phyloP scores from a whole-genome alignment of 2,329 filamentous ascomycete genomes.

The Alternaria ventricosa region DNA sequence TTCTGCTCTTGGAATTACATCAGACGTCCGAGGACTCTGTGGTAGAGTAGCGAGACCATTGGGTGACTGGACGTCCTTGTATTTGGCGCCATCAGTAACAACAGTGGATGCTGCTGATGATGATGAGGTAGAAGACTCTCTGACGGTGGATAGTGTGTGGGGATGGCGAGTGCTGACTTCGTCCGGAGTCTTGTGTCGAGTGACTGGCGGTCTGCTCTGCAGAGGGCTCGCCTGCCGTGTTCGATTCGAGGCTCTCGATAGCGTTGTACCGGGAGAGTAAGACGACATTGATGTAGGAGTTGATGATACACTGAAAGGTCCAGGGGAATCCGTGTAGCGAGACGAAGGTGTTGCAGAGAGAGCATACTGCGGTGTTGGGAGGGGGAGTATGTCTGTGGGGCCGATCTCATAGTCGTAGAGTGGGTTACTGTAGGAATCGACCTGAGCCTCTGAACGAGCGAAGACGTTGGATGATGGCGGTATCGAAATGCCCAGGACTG shows the following conservation, averaged over 20 bases:
- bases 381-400: slow-evolving; percentile 70
- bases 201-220: slow-evolving; percentile 65
- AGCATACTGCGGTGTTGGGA: slow-evolving; percentile 69
- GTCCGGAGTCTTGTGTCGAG: slow-evolving; percentile 63
- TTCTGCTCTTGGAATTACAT: neutral
- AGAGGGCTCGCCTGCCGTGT: slow-evolving; percentile 63
- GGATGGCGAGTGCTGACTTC: slow-evolving; percentile 57
- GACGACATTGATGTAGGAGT: slow-evolving; percentile 81
- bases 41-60: slow-evolving; percentile 47
- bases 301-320: slow-evolving; percentile 76
- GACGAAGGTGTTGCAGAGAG: slow-evolving; percentile 77
- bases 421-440: slow-evolving; percentile 30
- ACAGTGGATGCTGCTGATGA: slow-evolving; percentile 75
- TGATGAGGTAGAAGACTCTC: slow-evolving; percentile 74
- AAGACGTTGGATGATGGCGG: slow-evolving; percentile 44
- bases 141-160: slow-evolving; percentile 68
- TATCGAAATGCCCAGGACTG: slow-evolving; percentile 53
- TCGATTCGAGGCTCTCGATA: slow-evolving; percentile 54
- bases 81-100: slow-evolving; percentile 58
- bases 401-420: slow-evolving; percentile 56
- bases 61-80: slow-evolving; percentile 49
- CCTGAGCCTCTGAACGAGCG: slow-evolving; percentile 32
- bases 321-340: slow-evolving; percentile 74
- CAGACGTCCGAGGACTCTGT: slow-evolving; percentile 58
- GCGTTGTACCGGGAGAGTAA: slow-evolving; percentile 69